Evolutionary conservation across 192 early-diverging fungal genomes (phyloP).

Genomic region (Piromyces sp.): DNA sequence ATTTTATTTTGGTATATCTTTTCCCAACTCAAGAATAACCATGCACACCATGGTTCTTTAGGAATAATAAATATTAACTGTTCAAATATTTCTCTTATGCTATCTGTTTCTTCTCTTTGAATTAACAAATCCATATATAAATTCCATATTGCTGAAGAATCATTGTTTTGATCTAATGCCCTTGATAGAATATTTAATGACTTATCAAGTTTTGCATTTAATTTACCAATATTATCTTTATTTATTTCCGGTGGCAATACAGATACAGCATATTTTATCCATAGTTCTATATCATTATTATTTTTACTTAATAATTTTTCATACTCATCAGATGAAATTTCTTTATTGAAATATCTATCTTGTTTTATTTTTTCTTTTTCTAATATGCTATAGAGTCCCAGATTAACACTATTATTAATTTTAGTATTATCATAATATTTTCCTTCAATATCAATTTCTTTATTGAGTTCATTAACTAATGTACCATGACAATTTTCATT

Average conservation of each 20-base stretch:
- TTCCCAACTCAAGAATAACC: background rate
- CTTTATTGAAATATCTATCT: background rate
- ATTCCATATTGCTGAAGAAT: background rate
- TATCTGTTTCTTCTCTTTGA: background rate
- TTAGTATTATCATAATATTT: background rate
- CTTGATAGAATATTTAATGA: background rate
- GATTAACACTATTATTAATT: background rate
- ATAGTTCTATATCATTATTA: background rate
- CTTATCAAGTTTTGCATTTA: background rate
- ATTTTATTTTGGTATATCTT: background rate
- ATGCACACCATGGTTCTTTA: background rate
- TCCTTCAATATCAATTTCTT: background rate
- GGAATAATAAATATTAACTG: background rate
- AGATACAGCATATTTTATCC: background rate
- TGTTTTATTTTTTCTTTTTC: background rate
- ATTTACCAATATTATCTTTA: background rate
- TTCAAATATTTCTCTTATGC: background rate
- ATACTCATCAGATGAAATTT: background rate
- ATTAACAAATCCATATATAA: background rate
- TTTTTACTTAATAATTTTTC: background rate
- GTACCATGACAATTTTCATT: background rate
- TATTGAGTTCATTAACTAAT: background rate
- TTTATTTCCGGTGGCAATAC: background rate
- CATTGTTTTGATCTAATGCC: background rate
- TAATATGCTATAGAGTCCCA: background rate